These are phyloP conservation scores for Bryopsis sp. DNA, from an alignment of 139 green algal species.

Conservation along the genomic window DNA sequence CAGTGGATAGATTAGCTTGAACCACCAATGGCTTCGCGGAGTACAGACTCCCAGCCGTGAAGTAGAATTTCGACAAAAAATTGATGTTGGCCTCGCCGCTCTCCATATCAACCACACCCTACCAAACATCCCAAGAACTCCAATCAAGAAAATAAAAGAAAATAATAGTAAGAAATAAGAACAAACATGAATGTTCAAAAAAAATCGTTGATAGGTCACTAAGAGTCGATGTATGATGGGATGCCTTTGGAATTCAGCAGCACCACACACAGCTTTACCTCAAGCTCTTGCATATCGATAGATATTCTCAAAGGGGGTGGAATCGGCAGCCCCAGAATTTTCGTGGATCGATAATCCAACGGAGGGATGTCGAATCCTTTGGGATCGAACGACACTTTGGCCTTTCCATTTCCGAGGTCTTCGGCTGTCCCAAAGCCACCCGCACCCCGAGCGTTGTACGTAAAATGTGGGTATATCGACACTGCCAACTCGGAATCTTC, in stretches of 20 bases:
- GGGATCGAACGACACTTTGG: conserved; percentile 11
- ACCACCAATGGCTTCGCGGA: conserved; percentile 24
- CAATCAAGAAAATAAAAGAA: neutral
- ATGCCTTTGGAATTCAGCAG: neutral
- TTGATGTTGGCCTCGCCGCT: conserved; percentile 57
- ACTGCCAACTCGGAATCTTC: conserved; percentile 39
- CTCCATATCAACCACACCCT: conserved; percentile 51
- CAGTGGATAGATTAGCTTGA: neutral
- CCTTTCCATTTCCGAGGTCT: conserved; percentile 26
- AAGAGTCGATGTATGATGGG: too few relatives aligned
- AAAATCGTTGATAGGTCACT: too few relatives aligned
- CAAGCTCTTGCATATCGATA: conserved; percentile 42
- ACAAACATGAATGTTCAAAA: too few relatives aligned
- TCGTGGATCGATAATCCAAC: conserved; percentile 49
- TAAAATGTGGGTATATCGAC: conserved; percentile 47
- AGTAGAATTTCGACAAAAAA: conserved; percentile 60
- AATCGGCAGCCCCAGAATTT: conserved; percentile 61
- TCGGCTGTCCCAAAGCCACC: conserved; percentile 33
- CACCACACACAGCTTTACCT: conserved; percentile 23
- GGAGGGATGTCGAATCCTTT: conserved; percentile 51
- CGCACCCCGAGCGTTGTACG: conserved; percentile 63
- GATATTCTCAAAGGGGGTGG: conserved; percentile 63
- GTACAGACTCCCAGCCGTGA: conserved; percentile 47
- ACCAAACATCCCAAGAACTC: conserved; percentile 20
- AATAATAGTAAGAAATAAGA: neutral